Conservation (phyloP, 2,329 filamentous ascomycete species). For the Aspergillus phoenicis region DNA sequence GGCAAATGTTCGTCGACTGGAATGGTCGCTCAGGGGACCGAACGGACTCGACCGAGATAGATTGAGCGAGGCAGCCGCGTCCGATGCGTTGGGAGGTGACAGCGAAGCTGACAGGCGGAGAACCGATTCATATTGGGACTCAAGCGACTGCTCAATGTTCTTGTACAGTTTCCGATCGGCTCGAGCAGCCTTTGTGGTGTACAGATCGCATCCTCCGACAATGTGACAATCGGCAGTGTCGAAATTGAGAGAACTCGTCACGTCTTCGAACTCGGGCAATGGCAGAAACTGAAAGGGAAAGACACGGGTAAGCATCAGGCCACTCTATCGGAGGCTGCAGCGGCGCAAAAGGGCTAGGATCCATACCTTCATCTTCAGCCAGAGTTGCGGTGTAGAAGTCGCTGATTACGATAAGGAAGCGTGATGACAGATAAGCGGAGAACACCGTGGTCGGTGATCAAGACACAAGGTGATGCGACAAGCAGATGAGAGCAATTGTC, state of each 20-base stretch:
- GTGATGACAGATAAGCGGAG: not conserved
- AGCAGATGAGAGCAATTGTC: slow-evolving; percentile 10
- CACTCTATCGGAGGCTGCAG: not conserved
- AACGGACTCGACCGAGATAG: slow-evolving; percentile 88
- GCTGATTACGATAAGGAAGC: slow-evolving; percentile 3
- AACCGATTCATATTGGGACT: slow-evolving; percentile 86
- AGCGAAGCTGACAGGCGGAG: slow-evolving; percentile 83
- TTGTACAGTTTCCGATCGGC: slow-evolving; percentile 97
- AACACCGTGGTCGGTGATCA: not conserved
- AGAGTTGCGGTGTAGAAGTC: slow-evolving; percentile 10
- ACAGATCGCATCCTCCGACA: slow-evolving; percentile 90
- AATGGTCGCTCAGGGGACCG: slow-evolving; percentile 82
- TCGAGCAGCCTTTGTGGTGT: slow-evolving; percentile 94
- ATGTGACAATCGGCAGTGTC: slow-evolving; percentile 91
- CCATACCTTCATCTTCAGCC: slow-evolving; percentile 25
- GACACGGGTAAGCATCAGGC: not conserved
- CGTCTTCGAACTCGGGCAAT: slow-evolving; percentile 84
- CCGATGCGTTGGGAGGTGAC: slow-evolving; percentile 76
- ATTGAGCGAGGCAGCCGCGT: slow-evolving; percentile 68
- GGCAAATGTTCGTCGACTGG: slow-evolving; percentile 87
- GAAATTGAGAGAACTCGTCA: slow-evolving; percentile 92
- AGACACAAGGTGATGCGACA: slow-evolving; percentile 5
- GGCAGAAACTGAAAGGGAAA: slow-evolving; percentile 74
- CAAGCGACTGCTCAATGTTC: slow-evolving; percentile 87
- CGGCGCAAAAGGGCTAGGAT: not conserved